A percentile compares a stretch with the other conserved stretches of the same genome.
Conservation (phyloP, 106 monocot species). For the Amphibolis antarctica region DNA sequence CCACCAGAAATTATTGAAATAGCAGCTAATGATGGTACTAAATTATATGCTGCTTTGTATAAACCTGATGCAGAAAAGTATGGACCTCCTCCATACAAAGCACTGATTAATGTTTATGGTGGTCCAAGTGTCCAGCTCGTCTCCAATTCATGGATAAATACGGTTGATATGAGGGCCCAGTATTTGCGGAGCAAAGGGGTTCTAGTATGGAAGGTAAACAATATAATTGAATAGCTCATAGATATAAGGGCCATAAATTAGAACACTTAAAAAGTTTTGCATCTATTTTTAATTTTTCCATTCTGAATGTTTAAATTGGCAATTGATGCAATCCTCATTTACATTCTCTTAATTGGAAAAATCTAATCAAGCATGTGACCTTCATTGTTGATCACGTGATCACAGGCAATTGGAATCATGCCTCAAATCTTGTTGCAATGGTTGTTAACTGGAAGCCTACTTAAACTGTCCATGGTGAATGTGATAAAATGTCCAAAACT, state of each 20-base stretch:
- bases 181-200: conserved; percentile 79
- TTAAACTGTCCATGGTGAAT: no score
- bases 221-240: background rate
- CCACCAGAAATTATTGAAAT: conserved; percentile 66
- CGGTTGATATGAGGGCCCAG: conserved; percentile 97
- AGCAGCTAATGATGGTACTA: conserved; percentile 56
- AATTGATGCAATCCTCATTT: no score
- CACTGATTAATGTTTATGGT: conserved; percentile 83
- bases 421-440: no score
- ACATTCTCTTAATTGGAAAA: no score
- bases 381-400: no score
- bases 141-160: conserved; percentile 74
- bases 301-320: background rate
- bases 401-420: no score
- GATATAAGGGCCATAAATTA: background rate
- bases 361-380: no score
- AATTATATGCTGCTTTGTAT: conserved; percentile 75
- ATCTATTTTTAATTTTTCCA: no score
- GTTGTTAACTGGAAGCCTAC: no score
- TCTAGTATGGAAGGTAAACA: conserved; percentile 86
- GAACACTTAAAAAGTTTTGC: no score
- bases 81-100: conserved; percentile 93
- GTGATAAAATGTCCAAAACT: no score
- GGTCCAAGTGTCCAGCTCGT: conserved; percentile 88
- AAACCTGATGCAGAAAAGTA: conserved; percentile 60